Evolutionary conservation across 1,139 yeast species (phyloP).

Genomic region (Yamadazyma aaseri): DNA sequence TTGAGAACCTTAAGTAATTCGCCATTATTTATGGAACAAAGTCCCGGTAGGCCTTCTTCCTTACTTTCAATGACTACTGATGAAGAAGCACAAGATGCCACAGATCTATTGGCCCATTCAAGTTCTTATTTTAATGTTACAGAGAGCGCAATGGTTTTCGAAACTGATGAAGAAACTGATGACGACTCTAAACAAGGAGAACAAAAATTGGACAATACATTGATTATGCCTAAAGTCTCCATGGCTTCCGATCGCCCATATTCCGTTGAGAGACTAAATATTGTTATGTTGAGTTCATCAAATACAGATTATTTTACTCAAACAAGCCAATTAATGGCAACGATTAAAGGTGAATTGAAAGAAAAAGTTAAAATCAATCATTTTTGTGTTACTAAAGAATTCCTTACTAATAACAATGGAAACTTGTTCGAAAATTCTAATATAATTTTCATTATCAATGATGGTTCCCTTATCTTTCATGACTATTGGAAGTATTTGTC

Average conservation of each 20-base stretch:
- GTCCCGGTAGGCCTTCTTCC: slow-evolving; percentile 18
- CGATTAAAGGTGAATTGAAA: slow-evolving; percentile 13
- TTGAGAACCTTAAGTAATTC: slow-evolving; percentile 16
- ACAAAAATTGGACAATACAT: slow-evolving; percentile 18
- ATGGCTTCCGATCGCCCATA: slow-evolving; percentile 9
- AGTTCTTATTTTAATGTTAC: slow-evolving; percentile 1
- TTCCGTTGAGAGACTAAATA: slow-evolving; percentile 2
- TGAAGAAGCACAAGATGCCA: slow-evolving; percentile 19
- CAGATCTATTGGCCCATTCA: slow-evolving; percentile 15
- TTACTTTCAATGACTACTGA: slow-evolving; percentile 24
- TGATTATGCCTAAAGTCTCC: slow-evolving; percentile 37
- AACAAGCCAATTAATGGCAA: slow-evolving; percentile 20
- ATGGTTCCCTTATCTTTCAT: slow-evolving; percentile 34
- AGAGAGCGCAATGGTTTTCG: slow-evolving; percentile 36
- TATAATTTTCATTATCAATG: slow-evolving; percentile 39
- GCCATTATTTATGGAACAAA: slow-evolving; percentile 8
- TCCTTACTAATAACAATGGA: slow-evolving; percentile 4
- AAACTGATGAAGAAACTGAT: slow-evolving; percentile 42
- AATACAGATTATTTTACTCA: slow-evolving; percentile 19
- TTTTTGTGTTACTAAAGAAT: slow-evolving; percentile 13
- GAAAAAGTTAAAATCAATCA: slow-evolving; percentile 19
- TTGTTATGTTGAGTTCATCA: slow-evolving; percentile 21
- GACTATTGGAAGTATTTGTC: slow-evolving; percentile 21
- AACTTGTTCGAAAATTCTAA: slow-evolving; percentile 22
- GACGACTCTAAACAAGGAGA: slow-evolving; percentile 23